phyloP scores from a whole-genome alignment of 2,329 filamentous ascomycete species.

The Endothia cerciana region DNA sequence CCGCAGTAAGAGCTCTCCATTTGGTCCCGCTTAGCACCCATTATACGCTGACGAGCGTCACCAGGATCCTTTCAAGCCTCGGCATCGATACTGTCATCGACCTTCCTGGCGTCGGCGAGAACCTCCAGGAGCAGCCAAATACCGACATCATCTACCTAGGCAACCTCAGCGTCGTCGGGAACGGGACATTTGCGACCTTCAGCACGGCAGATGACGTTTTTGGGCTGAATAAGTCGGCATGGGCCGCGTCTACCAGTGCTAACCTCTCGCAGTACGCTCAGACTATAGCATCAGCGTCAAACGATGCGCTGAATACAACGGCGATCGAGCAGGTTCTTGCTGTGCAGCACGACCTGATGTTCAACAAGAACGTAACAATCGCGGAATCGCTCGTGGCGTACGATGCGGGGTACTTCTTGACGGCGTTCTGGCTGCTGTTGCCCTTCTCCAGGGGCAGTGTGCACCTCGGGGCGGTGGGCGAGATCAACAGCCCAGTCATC shows the following conservation, averaged over 20 bases:
- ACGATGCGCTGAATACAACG: constrained; percentile 28
- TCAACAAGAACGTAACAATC: constrained; percentile 48
- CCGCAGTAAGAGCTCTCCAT: constrained; percentile 32
- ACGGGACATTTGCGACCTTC: constrained; percentile 36
- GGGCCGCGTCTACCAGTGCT: constrained; percentile 32
- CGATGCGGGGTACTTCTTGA: constrained; percentile 37
- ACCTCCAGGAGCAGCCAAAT: constrained; percentile 47
- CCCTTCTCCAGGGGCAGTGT: constrained; percentile 47
- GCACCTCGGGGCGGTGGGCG: constrained; percentile 43
- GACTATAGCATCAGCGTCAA: constrained; percentile 8
- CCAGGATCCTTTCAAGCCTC: constrained; percentile 39
- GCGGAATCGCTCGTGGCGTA: constrained; percentile 50
- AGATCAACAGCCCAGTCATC: constrained; percentile 41
- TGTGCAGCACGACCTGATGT: constrained; percentile 53
- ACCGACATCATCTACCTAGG: constrained; percentile 34
- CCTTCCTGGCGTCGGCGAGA: constrained; percentile 40
- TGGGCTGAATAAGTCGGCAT: constrained; percentile 31
- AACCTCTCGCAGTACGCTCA: constrained; percentile 32
- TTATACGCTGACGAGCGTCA: constrained; percentile 29
- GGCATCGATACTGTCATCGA: constrained; percentile 37
- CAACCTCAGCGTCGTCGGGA: constrained; percentile 31
- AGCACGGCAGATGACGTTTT: constrained; percentile 38
- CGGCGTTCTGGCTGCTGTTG: constrained; percentile 44
- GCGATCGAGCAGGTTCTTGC: constrained; percentile 46
- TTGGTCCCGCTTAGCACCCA: background rate